Base-by-base conservation (phyloP, 805 yeast genomes). In the Brettanomyces custersianus region DNA sequence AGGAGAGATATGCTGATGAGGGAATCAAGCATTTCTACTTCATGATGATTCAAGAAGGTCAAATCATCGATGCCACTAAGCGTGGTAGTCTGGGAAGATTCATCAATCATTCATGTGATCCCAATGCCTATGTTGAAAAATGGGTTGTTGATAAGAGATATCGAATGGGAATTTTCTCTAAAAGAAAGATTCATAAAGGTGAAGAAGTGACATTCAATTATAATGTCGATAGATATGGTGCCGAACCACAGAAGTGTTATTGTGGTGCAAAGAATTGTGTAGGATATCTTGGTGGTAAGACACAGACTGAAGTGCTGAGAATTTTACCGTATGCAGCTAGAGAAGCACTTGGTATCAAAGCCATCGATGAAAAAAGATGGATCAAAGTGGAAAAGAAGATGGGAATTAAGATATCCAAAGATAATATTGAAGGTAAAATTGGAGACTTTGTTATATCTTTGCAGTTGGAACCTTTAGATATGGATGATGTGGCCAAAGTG, bases 191-290 rank as follows among this genome's bases (percentile, higher is more conserved):
- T 35, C 31, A 44, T 6, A 57, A 58, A 40, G 96, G 95, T 37
- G 97, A 92, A 57, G 98, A 90, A 55, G 75, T 90, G 46, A 85
- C 96, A 1, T 82, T 82, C 56, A 88, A 82, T 53, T 90, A 90
- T 58, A 90, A 90, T 51, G 97, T 92, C 23, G 98, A 90, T 59
- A 68, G 97, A 43, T 90, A 88, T 55, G 98, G 98, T 21, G 94
- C 96, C 2, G 80, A 78, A 40, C 86, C 94, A 11, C 97, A 92
- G 61, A 81, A 83, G 22, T 90, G 98, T 60, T 83, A 82, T 59
- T 90, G 98, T 63, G 96, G 94, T 3, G 94, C 87, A 45, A 68
- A 81, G 20, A 88, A 86, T 58, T 90, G 98, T 69, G 70, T 86
- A 29, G 95, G 96, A 23, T 80, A 81, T 45, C 74, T 90, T 65